Evolutionary conservation across 2,329 filamentous ascomycete species (phyloP), one percentile per base, ranked within the genome.

Genomic region (Penicillium sp.): DNA sequence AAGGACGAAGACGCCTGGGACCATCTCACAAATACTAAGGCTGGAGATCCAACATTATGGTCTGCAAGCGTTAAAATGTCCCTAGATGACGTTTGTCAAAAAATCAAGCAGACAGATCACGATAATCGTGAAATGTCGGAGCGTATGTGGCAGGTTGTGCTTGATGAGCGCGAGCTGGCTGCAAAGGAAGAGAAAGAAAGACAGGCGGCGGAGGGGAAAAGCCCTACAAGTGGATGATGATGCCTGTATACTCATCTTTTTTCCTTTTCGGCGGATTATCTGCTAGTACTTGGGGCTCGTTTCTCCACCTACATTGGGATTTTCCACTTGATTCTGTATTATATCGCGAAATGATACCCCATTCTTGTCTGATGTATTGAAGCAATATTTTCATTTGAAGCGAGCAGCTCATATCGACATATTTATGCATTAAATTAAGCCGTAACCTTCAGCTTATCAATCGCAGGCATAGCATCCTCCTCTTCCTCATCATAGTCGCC

Each of bases 391-490:
- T 13, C 7, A 46, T 27, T 26, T 46, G 19, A 46, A 29, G 33
- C 39, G 8, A 44, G 39, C 14, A 53, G 26, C 55, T 56, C 55
- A 50, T 47, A 23, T 59, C 51, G 53, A 61, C 49, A 63, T 55
- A 52, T 58, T 33, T 49, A 62, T 54, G 54, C 33, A 55, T 59
- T 39, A 50, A 39, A 26, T 67, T 67, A 83, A 57, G 84, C 85
- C 64, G 85, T 83, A 53, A 96, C 83, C 75, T 90, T 89, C 64
- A 96, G 80, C 73, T 88, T 90, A 62, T 88, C 86, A 59, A 93
- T 76, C 33, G 81, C 72, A 1, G 82, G 81, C 60, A 81, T 72
- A 48, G 83, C 81, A 42, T 86, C 88, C 21, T 85, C 88, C 1
- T 90, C 86, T 1, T 82, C 85, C 16, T 85, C 84, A 58, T 87